These are phyloP conservation scores for Lentinula edodes DNA, from an alignment of 768 basidiomycete genomes.

Conservation along the genomic window DNA sequence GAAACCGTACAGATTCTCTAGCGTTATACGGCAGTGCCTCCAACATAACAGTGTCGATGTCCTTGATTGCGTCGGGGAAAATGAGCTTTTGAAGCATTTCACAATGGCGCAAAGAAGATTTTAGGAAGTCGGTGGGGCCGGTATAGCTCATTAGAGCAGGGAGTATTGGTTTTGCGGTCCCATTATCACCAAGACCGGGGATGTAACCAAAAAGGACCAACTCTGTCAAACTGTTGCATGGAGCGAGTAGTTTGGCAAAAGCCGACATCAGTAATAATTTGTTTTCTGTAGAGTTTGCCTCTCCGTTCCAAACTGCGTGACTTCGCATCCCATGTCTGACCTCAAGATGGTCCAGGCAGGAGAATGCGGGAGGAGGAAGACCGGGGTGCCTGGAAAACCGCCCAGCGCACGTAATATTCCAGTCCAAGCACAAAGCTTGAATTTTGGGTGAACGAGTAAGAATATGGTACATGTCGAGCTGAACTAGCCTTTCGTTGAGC, in stretches of 20 bases:
- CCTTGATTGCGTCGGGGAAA: neutral
- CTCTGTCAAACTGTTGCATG: neutral
- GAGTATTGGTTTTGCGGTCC: neutral
- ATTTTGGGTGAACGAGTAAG: constrained; percentile 19
- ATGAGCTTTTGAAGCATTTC: neutral
- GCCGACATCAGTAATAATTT: neutral
- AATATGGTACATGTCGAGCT: neutral
- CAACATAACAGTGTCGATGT: constrained; percentile 11
- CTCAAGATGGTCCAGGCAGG: constrained; percentile 12
- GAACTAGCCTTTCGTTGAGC: constrained; percentile 15
- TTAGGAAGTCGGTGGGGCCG: neutral
- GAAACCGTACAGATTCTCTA: constrained; percentile 20
- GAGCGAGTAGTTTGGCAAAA: neutral
- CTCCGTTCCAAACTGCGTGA: neutral
- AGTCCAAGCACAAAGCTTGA: constrained; percentile 38
- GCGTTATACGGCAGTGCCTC: constrained; percentile 13
- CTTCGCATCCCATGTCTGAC: constrained; percentile 5
- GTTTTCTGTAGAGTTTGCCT: neutral
- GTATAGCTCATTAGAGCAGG: neutral
- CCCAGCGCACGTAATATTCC: constrained; percentile 31
- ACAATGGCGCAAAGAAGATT: neutral
- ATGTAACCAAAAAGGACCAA: neutral
- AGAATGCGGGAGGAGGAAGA: constrained; percentile 13
- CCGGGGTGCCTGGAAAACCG: constrained; percentile 15
- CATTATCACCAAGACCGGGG: neutral